These are phyloP conservation scores for Arctium minus DNA, from an alignment of 129 eudicot species.

Conservation along the genomic window DNA sequence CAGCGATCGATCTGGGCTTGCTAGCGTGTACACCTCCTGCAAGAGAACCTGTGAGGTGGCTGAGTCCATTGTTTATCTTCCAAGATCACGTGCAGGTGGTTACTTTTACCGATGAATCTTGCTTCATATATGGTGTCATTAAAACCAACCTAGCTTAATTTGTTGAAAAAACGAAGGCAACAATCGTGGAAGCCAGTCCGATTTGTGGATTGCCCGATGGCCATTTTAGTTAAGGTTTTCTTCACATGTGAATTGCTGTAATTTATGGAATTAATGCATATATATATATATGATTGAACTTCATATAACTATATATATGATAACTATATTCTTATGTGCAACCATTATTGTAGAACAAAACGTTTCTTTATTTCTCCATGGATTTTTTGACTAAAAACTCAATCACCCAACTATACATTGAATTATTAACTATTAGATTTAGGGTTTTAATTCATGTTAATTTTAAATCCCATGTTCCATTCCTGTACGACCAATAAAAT, in stretches of 20 bases:
- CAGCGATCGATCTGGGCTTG: constrained; percentile 41
- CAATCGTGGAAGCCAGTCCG: background rate
- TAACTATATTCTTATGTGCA: background rate
- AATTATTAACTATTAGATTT: background rate
- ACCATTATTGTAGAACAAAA: background rate
- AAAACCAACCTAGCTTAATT: background rate
- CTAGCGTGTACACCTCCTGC: constrained; percentile 52
- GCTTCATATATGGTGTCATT: background rate
- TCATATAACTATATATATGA: background rate
- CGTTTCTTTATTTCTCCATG: background rate
- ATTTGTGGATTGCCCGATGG: constrained; percentile 2
- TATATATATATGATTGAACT: constrained; percentile 3
- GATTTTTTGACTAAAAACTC: background rate
- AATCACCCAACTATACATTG: background rate
- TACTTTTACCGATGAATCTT: background rate
- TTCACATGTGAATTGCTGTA: background rate
- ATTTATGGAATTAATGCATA: constrained; percentile 8
- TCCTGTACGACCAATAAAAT: no score
- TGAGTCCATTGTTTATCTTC: constrained; percentile 60
- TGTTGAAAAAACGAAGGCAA: background rate
- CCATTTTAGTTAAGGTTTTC: background rate
- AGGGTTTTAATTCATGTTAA: background rate
- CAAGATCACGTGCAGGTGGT: constrained; percentile 30
- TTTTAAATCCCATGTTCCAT: no score
- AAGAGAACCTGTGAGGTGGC: constrained; percentile 50